Evolutionary conservation across 1,139 yeast species (phyloP), one percentile per base, ranked within the genome.

Genomic region (Geotrichum australiense): DNA sequence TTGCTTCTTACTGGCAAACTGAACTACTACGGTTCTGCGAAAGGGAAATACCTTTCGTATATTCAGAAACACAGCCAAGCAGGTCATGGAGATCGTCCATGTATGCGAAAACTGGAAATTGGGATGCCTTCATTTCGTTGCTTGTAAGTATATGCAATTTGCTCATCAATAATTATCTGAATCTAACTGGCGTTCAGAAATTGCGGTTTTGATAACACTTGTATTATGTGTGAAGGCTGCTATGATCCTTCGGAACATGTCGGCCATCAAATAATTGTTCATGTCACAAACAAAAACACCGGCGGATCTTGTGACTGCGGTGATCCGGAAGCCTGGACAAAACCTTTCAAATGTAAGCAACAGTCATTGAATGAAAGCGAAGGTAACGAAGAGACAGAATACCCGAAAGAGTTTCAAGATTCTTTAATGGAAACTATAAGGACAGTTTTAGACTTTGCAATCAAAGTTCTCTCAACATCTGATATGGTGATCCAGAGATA

Each of bases 261-360:
- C 27, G 94, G 78, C 39, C 98, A 91, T 59, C 76, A 78, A 35
- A 81, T 84, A 12, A 77, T 80, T 41, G 75, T 83, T 11, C 73
- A 79, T 33, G 77, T 86, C 10, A 79, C 87, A 42, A 78, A 75
- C 43, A 66, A 89, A 40, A 94, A 85, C 47, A 82, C 80, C 50
- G 95, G 96, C 4, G 96, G 96, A 0, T 86, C 87, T 4, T 91
- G 97, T 59, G 96, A 91, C 58, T 91, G 97, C 63, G 96, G 97
- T 2, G 96, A 91, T 57, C 70, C 73, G 0, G 85, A 80, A 48
- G 94, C 95, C 0, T 89, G 94, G 79, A 70, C 66, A 23, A 59
- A 57, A 3, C 61, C 65, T 3, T 64, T 79, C 40, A 64, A 73
- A 42, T 89, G 96, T 59, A 57, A 60, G 33, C 56, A 66, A 42